A percentile compares a stretch with the other conserved stretches of the same genome.
These are phyloP conservation scores for Phytopythium vexans DNA, from an alignment of 352 stramenopile species.

Conservation along the genomic window DNA sequence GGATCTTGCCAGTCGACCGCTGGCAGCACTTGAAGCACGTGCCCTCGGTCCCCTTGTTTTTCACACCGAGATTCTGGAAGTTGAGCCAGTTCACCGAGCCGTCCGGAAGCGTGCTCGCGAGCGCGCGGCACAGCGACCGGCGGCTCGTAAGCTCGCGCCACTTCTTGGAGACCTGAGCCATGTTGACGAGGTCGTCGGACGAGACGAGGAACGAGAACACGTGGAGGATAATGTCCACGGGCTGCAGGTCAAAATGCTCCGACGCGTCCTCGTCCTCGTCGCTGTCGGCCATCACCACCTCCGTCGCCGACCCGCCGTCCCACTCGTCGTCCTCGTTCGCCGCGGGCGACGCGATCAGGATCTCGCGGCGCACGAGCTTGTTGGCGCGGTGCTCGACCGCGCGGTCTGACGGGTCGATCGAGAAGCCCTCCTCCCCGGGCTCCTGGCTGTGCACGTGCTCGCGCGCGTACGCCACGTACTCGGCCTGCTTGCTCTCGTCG, in stretches of 20 bases:
- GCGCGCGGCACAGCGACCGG: constrained; percentile 62
- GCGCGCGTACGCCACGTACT: constrained; percentile 70
- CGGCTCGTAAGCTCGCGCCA: constrained; percentile 79
- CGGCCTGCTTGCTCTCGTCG: constrained; percentile 11
- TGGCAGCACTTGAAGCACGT: constrained; percentile 87
- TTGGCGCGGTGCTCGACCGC: constrained; percentile 81
- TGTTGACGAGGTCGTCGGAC: constrained; percentile 61
- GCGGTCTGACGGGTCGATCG: constrained; percentile 80
- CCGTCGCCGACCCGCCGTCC: constrained; percentile 30
- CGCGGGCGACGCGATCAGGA: constrained; percentile 77
- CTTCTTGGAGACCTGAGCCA: constrained; percentile 73
- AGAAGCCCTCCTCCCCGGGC: constrained; percentile 76
- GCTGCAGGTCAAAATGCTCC: constrained; percentile 83
- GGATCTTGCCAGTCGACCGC: constrained; percentile 76
- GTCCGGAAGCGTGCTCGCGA: constrained; percentile 62
- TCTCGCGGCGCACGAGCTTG: constrained; percentile 82
- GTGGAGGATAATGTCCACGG: constrained; percentile 85
- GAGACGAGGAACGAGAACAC: constrained; percentile 85
- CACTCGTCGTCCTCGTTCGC: constrained; percentile 78
- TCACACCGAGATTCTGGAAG: constrained; percentile 88
- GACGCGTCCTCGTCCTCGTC: constrained; percentile 31
- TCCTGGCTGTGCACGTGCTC: constrained; percentile 82
- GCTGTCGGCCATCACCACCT: constrained; percentile 31
- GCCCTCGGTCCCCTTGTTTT: constrained; percentile 89
- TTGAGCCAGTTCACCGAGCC: constrained; percentile 85